Evolutionary conservation across 2,329 filamentous ascomycete genomes (phyloP), one percentile per base, ranked within the genome.

Genomic region (Fusarium sp.): DNA sequence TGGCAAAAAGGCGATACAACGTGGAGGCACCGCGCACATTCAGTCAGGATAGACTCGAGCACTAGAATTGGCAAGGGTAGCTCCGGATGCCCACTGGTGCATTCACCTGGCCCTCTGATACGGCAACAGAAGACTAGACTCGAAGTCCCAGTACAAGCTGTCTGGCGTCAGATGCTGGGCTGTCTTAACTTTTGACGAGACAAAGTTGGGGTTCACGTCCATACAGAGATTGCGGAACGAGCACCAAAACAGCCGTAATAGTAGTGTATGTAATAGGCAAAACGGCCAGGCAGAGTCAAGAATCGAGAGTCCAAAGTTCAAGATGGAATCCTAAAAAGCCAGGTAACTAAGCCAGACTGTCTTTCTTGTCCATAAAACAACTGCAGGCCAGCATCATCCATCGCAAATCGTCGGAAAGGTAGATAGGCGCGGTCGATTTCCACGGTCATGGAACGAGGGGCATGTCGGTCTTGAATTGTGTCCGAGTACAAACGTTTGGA

Each of bases 341-440:
- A 51, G 40, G 20, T 25, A 61, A 46, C 56, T 43, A 61, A 65
- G 55, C 43, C 44, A 62, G 49, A 56, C 41, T 37, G 65, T 62
- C 60, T 68, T 56, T 67, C 30, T 52, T 55, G 56, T 43, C 44
- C 45, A 33, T 58, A 33, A 39, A 52, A 57, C 32, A 46, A 52
- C 48, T 66, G 66, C 39, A 65, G 58, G 52, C 66, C 56, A 69
- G 62, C 56, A 68, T 62, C 52, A 68, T 67, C 52, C 62, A 68
- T 67, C 52, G 33, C 44, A 52, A 48, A 54, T 39, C 41, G 61
- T 45, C 50, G 41, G 23, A 33, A 68, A 49, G 30, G 33, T 44
- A 56, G 43, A 37, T 48, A 48, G 51, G 54, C 48, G 56, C 65
- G 51, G 60, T 69, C 37, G 40, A 44, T 46, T 68, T 61, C 64